A percentile compares a stretch with the other conserved stretches of the same genome.
Conservation (phyloP, 2,329 filamentous ascomycete species). For the Fusarium coicis region DNA sequence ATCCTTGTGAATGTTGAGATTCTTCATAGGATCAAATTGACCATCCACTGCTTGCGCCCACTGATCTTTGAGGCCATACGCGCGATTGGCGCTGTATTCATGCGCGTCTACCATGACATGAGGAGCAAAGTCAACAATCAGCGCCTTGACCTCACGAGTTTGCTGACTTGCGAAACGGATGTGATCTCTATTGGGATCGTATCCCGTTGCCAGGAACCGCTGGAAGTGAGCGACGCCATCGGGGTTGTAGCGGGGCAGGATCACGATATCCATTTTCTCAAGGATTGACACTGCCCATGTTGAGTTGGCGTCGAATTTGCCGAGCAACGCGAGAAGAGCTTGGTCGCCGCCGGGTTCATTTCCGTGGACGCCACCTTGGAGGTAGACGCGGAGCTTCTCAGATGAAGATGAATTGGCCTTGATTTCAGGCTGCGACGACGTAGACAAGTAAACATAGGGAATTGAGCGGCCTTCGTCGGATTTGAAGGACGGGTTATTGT, state of each 20-base stretch:
- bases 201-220: conserved; percentile 40
- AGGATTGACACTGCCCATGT: conserved; percentile 41
- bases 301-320: conserved; percentile 44
- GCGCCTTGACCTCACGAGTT: conserved; percentile 41
- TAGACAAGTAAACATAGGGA: conserved; percentile 34
- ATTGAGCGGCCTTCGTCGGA: conserved; percentile 40
- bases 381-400: conserved; percentile 42
- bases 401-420: conserved; percentile 28
- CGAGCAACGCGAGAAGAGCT: conserved; percentile 40
- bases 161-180: conserved; percentile 42
- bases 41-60: conserved; percentile 42
- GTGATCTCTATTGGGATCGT: conserved; percentile 46
- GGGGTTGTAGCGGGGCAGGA: conserved; percentile 46
- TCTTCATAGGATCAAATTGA: conserved; percentile 44
- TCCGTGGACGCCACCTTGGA: conserved; percentile 45
- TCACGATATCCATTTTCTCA: conserved; percentile 44
- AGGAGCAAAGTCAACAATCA: conserved; percentile 37
- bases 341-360: conserved; percentile 46
- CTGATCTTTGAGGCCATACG: conserved; percentile 39
- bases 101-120: conserved; percentile 44
- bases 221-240: conserved; percentile 46
- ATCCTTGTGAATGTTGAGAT: conserved; percentile 44
- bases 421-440: conserved; percentile 10
- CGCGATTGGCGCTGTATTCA: conserved; percentile 41
- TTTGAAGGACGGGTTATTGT: conserved; percentile 35